Base-by-base conservation (phyloP, 2,329 filamentous ascomycete species). In the Clonostachys chloroleuca region DNA sequence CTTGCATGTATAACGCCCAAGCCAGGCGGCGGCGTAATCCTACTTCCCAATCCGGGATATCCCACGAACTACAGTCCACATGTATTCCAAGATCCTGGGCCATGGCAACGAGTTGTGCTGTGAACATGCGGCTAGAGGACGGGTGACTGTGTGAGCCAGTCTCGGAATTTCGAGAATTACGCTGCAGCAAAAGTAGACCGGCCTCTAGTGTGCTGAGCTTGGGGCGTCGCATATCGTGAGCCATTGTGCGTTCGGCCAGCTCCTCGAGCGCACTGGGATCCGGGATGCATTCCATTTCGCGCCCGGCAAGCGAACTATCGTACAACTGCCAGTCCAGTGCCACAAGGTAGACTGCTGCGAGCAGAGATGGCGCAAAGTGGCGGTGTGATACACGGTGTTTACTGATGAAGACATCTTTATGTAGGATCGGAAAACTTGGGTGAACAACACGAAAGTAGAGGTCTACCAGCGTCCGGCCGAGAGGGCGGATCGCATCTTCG, bases 401-500 rank as follows among this genome's bases (percentile, higher is more conserved):
- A 55, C 82, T 80, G 36, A 83, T 66, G 50, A 81, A 84, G 12
- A 83, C 78, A 34, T 73, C 75, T 56, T 83, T 83, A 55, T 83
- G 78, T 5, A 83, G 59, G 42, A 83, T 74, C 2, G 80, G 80
- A 53, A 78, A 81, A 48, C 70, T 74, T 0, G 79, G 79, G 52
- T 83, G 80, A 9, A 83, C 72, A 37, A 81, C 76, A 24, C 77
- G 69, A 59, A 87, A 87, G 66, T 87, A 88, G 17, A 87, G 71
- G 53, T 84, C 80, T 52, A 89, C 74, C 42, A 89, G 65, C 9
- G 76, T 76, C 43, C 75, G 74, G 16, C 84, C 84, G 53, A 87
- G 76, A 5, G 83, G 80, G 20, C 76, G 75, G 5, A 89, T 80
- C 37, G 81, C 70, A 30, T 74, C 72, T 59, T 87, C 83, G 47